Evolutionary conservation across 805 yeast species (phyloP), one percentile per base, ranked within the genome.

Genomic region (Ogataea wickerhamii): DNA sequence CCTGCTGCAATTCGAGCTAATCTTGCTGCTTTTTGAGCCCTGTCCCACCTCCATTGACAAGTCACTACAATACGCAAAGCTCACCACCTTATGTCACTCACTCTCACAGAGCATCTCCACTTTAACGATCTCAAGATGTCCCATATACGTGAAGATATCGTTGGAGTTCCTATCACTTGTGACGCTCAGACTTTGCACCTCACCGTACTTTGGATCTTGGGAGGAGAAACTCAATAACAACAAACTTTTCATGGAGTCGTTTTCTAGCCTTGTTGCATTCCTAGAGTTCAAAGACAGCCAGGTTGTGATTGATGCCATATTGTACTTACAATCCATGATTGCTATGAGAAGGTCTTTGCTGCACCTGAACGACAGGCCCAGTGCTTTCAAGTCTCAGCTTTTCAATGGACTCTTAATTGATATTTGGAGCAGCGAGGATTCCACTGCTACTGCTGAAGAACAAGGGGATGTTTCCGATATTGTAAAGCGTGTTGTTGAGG

Each of bases 11-110:
- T 28, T 58, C 3, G 49, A 52, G 13, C 21, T 58, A 6, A 38
- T 43, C 1, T 36, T 58, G 10, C 28, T 34, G 8, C 32, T 58
- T 20, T 49, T 53, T 22, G 50, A 54, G 20, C 54, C 59, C 6
- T 29, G 36, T 18, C 26, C 21, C 5, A 39, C 37, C 18, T 18
- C 22, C 21, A 18, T 41, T 4, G 45, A 43, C 18, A 41, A 35
- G 21, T 29, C 37, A 4, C 27, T 41, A 18, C 40, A 37, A 19
- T 43, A 39, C 28, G 21, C 40, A 4, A 32, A 41, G 21, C 34
- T 47, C 19, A 33, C 34, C 13, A 36, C 40, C 19, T 16, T 28
- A 4, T 45, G 47, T 32, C 21, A 25, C 16, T 30, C 33, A 17
- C 17, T 41, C 6, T 35, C 41, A 12, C 39, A 40, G 12, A 29